Conservation (phyloP, 352 stramenopile species). For the Phytophthora sp. region DNA sequence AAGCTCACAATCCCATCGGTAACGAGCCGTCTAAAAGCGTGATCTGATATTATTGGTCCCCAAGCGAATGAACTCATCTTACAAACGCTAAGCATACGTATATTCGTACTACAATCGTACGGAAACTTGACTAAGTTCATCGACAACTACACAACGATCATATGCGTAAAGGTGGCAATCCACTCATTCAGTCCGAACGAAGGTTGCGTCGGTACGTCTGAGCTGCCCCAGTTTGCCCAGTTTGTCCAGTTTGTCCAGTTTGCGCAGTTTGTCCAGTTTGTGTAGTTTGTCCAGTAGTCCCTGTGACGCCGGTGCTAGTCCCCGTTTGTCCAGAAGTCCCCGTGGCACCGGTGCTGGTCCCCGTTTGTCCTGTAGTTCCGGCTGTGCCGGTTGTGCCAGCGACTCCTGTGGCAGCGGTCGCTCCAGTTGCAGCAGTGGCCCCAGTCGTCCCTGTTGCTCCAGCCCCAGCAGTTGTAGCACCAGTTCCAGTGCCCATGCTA, state of each 20-base stretch:
- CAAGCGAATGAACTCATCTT: no score
- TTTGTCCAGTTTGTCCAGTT: no score
- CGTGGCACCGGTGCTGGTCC: neutral
- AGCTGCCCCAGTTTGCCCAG: neutral
- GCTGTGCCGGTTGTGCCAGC: neutral
- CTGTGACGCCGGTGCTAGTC: neutral
- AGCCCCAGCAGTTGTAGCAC: neutral
- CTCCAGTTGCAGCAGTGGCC: neutral
- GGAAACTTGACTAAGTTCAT: neutral
- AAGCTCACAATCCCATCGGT: no score
- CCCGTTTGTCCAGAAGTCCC: neutral
- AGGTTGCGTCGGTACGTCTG: slow-evolving; percentile 8
- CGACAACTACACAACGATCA: neutral
- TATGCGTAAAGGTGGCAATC: neutral
- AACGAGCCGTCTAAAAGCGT: no score
- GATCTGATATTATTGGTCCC: no score
- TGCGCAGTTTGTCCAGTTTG: no score
- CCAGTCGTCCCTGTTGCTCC: no score
- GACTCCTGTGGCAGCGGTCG: neutral
- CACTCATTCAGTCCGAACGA: neutral
- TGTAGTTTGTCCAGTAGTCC: no score
- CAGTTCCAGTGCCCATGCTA: no score
- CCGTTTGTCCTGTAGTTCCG: neutral
- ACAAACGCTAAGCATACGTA: no score
- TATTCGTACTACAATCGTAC: neutral